A percentile compares a stretch with the other conserved stretches of the same genome.
Evolutionary conservation across 305 asterid genomes (phyloP).

Genomic region (Rubia balearica): DNA sequence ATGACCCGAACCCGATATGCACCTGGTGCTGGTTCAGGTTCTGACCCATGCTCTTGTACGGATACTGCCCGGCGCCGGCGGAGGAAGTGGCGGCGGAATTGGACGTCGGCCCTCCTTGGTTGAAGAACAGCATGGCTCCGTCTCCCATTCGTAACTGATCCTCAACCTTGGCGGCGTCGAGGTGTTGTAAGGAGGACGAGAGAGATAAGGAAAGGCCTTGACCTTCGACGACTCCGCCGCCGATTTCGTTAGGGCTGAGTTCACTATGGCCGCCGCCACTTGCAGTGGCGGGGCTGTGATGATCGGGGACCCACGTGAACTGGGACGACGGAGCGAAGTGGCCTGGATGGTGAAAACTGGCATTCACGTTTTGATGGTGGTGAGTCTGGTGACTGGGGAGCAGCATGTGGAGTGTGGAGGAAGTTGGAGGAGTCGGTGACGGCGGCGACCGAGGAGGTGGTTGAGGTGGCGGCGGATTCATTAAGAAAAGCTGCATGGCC

Average conservation of each 20-base stretch:
- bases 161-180: slow-evolving; percentile 67
- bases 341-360: slow-evolving; percentile 24
- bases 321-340: slow-evolving; percentile 37
- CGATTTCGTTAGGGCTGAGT: slow-evolving; percentile 41
- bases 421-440: slow-evolving; percentile 30
- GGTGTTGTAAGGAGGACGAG: slow-evolving; percentile 66
- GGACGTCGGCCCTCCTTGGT: slow-evolving; percentile 39
- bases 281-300: slow-evolving; percentile 14
- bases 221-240: slow-evolving; percentile 45
- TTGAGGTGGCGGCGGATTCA: slow-evolving; percentile 60
- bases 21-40: slow-evolving; percentile 25
- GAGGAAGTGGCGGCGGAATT: slow-evolving; percentile 9
- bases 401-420: slow-evolving; percentile 57
- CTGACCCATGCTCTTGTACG: slow-evolving; percentile 34
- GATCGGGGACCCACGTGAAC: slow-evolving; percentile 54
- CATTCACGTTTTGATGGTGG: slow-evolving; percentile 16
- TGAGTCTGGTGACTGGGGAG: slow-evolving; percentile 34
- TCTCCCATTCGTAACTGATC: slow-evolving; percentile 56
- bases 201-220: slow-evolving; percentile 76
- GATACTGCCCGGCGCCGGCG: slow-evolving; percentile 28
- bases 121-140: slow-evolving; percentile 63
- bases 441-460: slow-evolving; percentile 38
- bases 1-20: slow-evolving; percentile 45
- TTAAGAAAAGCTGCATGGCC: slow-evolving; percentile 93
- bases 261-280: slow-evolving; percentile 8